Evolutionary conservation across 257 asterid genomes (phyloP), one percentile per base, ranked within the genome.

Genomic region (Echites panduratus): DNA sequence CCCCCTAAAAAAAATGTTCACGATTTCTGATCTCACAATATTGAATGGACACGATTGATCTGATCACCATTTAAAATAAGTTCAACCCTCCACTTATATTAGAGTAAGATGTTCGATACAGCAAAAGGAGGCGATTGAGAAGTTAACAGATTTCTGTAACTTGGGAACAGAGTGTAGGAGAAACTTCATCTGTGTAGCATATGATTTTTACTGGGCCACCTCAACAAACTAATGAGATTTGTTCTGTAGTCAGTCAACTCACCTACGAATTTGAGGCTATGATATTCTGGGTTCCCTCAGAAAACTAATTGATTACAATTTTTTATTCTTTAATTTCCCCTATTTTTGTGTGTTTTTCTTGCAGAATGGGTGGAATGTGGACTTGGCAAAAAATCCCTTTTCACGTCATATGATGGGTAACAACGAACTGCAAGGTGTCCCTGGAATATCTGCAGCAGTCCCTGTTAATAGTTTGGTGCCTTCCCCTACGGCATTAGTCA

Each of bases 351-450:
- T 4, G 52, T 77, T 75, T 49, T 76, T 75, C 38, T 29, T 83
- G 97, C 97, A 95, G 99, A 84, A 82, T 75, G 96, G 90, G 73
- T 73, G 70, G 62, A 84, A 66, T 86, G 92, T 84, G 44, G 90
- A 89, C 62, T 89, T 82, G 64, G 74, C 89, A 7, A 89, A 85
- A 80, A 95, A 92, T 75, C 99, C 99, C 0, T 95, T 92, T 82
- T 86, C 98, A 2, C 85, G 87, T 72, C 90, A 77, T 35, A 58
- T 44, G 38, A 62, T 74, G 57, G 79, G 74, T 44, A 79, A 79
- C 41, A 77, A 86, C 54, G 80, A 66, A 29, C 73, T 76, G 32
- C 73, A 74, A 59, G 84, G 62, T 24, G 56, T 78, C 26, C 22
- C 78, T 13, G 81, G 80, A 57, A 63, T 53, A 54, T 66, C 68